phyloP scores from a whole-genome alignment of 768 basidiomycete species.

The Boletus speciosus region DNA sequence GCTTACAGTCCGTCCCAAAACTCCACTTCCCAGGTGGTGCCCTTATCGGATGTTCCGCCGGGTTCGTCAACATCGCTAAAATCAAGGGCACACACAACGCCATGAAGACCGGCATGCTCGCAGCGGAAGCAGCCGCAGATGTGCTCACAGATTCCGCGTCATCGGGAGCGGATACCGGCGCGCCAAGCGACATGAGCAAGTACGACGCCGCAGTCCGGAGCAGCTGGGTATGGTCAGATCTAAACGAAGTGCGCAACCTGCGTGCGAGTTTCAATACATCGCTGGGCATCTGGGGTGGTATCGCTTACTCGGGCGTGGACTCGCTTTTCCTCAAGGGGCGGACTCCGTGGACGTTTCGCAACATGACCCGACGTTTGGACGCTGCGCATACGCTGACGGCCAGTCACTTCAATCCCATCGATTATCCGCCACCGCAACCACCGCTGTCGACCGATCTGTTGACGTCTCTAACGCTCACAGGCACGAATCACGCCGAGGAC shows the following conservation, averaged over 20 bases:
- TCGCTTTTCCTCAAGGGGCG: slow-evolving; percentile 79
- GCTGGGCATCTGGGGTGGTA: slow-evolving; percentile 83
- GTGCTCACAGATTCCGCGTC: slow-evolving; percentile 40
- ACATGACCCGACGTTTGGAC: slow-evolving; percentile 52
- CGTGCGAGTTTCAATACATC: slow-evolving; percentile 82
- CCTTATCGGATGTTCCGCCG: slow-evolving; percentile 91
- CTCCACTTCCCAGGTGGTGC: slow-evolving; percentile 92
- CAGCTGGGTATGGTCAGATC: slow-evolving; percentile 84
- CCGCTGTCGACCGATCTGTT: slow-evolving; percentile 91
- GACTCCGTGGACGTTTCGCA: slow-evolving; percentile 90
- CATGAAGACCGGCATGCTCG: slow-evolving; percentile 98
- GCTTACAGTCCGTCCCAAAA: slow-evolving; percentile 85
- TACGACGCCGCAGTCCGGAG: slow-evolving; percentile 68
- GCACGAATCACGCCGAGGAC: slow-evolving; percentile 96
- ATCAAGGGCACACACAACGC: slow-evolving; percentile 99
- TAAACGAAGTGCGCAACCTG: slow-evolving; percentile 88
- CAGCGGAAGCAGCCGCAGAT: slow-evolving; percentile 82
- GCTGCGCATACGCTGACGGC: slow-evolving; percentile 71
- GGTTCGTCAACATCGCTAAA: slow-evolving; percentile 94
- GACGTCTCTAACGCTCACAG: slow-evolving; percentile 85
- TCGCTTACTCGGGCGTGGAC: slow-evolving; percentile 87
- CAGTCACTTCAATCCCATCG: slow-evolving; percentile 64
- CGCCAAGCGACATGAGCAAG: slow-evolving; percentile 57
- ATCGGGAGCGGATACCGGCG: neutral
- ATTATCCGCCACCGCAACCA: slow-evolving; percentile 84